Percentiles rank a stretch among this genome's conserved stretches.
Evolutionary conservation across 768 basidiomycete species (phyloP).

Genomic region (Tulasnella sp.): DNA sequence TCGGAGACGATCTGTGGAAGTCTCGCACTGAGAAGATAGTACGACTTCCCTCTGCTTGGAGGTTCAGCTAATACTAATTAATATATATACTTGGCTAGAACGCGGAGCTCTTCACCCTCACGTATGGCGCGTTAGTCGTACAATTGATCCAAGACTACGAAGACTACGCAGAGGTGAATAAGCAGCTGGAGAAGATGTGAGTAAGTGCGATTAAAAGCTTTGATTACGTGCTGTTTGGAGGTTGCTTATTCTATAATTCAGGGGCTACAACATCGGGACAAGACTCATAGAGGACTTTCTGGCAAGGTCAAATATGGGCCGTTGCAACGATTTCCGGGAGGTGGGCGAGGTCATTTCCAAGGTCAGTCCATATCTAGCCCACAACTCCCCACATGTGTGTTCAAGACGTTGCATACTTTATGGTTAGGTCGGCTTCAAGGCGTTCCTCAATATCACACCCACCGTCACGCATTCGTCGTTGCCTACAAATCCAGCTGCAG

Average conservation of each 20-base stretch:
- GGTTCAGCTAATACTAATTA: neutral
- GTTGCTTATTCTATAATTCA: constrained; percentile 26
- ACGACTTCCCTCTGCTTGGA: constrained; percentile 25
- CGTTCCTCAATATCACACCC: constrained; percentile 89
- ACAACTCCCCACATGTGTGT: neutral
- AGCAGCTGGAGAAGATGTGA: constrained; percentile 82
- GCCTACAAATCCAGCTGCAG: constrained; percentile 8
- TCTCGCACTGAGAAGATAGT: constrained; percentile 90
- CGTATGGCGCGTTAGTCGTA: constrained; percentile 94
- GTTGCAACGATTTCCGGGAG: constrained; percentile 88
- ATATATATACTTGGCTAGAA: constrained; percentile 43
- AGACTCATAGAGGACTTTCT: constrained; percentile 95
- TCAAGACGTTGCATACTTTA: neutral
- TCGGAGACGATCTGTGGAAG: constrained; percentile 96
- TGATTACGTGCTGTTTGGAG: neutral
- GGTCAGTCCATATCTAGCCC: constrained; percentile 35
- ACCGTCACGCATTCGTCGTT: constrained; percentile 55
- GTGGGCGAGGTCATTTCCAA: constrained; percentile 93
- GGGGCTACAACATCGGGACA: constrained; percentile 98
- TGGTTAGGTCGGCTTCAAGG: constrained; percentile 88
- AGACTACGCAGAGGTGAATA: constrained; percentile 89
- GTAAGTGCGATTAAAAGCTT: constrained; percentile 8
- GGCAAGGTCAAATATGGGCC: constrained; percentile 81
- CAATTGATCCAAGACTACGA: constrained; percentile 99
- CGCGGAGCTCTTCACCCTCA: constrained; percentile 92